Percentiles rank a stretch among this genome's conserved stretches.
These are phyloP conservation scores for Colletotrichum siamense DNA, from an alignment of 2,329 filamentous ascomycete species.

Conservation along the genomic window DNA sequence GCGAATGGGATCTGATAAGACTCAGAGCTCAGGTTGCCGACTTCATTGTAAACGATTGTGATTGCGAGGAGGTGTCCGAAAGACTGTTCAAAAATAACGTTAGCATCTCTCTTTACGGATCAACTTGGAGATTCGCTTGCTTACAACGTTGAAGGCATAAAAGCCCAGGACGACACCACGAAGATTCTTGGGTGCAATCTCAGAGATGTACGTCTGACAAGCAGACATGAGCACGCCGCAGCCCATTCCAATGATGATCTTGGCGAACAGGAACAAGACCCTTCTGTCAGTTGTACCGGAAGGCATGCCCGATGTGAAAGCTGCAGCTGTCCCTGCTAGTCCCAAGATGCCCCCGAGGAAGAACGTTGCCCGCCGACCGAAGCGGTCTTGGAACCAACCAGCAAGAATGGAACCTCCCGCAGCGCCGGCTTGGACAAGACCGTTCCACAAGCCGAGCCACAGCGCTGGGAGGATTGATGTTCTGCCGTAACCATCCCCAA, in stretches of 20 bases:
- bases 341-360: neutral
- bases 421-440: neutral
- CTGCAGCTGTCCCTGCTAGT: neutral
- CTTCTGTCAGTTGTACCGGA: neutral
- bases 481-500: neutral
- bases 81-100: neutral
- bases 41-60: neutral
- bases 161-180: neutral
- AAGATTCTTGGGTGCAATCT: neutral
- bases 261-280: neutral
- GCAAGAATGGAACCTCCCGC: neutral
- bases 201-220: conserved; percentile 5
- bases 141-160: neutral
- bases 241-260: neutral
- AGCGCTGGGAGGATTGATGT: neutral
- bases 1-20: neutral
- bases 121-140: neutral
- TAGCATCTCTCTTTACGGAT: too few relatives aligned
- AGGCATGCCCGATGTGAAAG: neutral
- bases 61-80: neutral
- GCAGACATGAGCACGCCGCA: neutral
- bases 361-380: neutral
- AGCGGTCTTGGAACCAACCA: neutral
- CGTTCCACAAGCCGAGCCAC: conserved; percentile 2
- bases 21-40: neutral